Evolutionary conservation across 345 rosid genomes (phyloP), one percentile per base, ranked within the genome.

Genomic region (Eucalyptus viminalis): DNA sequence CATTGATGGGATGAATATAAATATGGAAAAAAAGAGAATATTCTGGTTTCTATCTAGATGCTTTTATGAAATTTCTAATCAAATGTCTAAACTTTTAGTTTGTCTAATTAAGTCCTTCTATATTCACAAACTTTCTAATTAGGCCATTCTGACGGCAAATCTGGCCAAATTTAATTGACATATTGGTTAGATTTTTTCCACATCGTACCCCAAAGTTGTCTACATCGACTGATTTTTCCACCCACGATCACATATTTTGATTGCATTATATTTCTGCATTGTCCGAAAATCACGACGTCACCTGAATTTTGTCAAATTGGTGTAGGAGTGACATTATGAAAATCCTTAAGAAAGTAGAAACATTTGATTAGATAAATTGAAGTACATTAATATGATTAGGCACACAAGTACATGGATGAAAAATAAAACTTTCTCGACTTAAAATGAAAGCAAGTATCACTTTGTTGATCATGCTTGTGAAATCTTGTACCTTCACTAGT

Each of bases 201-300:
- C 34, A 34, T 34, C 34, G 34, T 34, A 34, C 34, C 3, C 34
- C 34, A 34, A 34, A 34, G 34, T 34, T 34, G 34, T 34, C 34
- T 34, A 34, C 34, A 34, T 34, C 34, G 3, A 34, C 34, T 34
- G 34, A 34, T 34, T 34, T 34, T 34, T 34, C 34, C 34, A 34
- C 34, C 34, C 34, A 34, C 34, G 34, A 15, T 17, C 0, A 0
- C 37, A n/a, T n/a, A n/a, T n/a, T 65, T 65, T n/a, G 5, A 14
- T 14, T 8, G 40, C 40, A 8, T n/a, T 34, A 65, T 65, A 65
- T 34, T 65, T 65, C 5, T 2, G 2, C 21, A 15, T n/a, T 3
- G 21, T 65, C 11, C 3, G 1, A n/a, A 15, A 65, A n/a, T 5
- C 37, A 14, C 17, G 9, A 14, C 0, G 2, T 14, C 76, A 65